Percentiles rank a stretch among this genome's conserved stretches.
phyloP scores from a whole-genome alignment of 148 eudicot genomes.

The Hydrangea macrophylla region DNA sequence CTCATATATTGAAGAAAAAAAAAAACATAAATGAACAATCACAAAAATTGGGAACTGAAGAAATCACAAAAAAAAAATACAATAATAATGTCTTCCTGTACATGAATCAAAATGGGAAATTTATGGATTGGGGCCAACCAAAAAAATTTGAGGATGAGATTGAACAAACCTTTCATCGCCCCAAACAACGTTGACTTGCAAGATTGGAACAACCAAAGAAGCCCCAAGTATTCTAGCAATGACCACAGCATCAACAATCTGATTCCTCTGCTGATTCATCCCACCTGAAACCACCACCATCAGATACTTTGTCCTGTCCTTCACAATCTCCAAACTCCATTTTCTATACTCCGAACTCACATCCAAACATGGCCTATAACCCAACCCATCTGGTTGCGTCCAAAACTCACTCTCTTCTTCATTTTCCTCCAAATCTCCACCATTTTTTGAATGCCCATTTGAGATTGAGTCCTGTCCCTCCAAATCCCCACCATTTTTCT shows the following conservation, averaged over 20 bases:
- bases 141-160: neutral
- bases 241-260: constrained; percentile 96
- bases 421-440: constrained; percentile 1
- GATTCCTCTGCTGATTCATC: constrained; percentile 95
- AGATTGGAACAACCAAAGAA: constrained; percentile 82
- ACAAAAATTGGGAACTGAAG: too few species aligned
- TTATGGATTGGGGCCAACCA: neutral
- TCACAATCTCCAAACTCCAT: constrained; percentile 25
- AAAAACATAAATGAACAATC: neutral
- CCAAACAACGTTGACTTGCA: constrained; percentile 93
- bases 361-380: constrained; percentile 66
- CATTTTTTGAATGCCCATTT: too few species aligned
- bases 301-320: constrained; percentile 57
- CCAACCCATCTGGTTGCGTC: constrained; percentile 78
- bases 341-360: constrained; percentile 49
- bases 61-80: neutral
- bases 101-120: neutral
- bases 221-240: constrained; percentile 94
- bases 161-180: constrained; percentile 83
- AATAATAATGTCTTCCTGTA: neutral
- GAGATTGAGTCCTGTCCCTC: too few species aligned
- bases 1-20: neutral
- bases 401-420: constrained; percentile 51
- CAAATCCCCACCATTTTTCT: neutral
- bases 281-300: constrained; percentile 95